Conservation (phyloP, 176 grass and related monocot species). For the Lolium rigidum region DNA sequence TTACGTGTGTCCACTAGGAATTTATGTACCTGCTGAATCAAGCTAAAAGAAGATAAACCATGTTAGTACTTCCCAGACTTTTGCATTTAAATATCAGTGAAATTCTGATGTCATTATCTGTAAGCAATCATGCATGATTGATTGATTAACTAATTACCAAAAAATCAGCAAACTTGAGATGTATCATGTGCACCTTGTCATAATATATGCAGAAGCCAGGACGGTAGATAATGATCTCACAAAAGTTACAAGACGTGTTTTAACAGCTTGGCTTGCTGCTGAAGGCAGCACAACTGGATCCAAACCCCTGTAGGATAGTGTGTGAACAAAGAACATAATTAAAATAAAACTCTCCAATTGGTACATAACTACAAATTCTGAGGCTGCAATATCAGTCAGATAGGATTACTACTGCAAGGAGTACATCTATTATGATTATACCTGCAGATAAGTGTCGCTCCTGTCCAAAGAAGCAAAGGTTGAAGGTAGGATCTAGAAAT, state of each 20-base stretch:
- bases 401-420: slow-evolving; percentile 32
- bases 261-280: slow-evolving; percentile 87
- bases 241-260: slow-evolving; percentile 79
- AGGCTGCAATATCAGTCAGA: slow-evolving; percentile 22
- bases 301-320: slow-evolving; percentile 63
- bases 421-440: slow-evolving; percentile 37
- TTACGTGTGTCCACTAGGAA: slow-evolving; percentile 63
- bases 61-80: neutral
- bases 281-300: slow-evolving; percentile 79
- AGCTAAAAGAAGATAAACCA: slow-evolving; percentile 66
- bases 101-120: neutral
- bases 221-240: slow-evolving; percentile 92
- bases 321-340: slow-evolving; percentile 28
- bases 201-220: slow-evolving; percentile 77
- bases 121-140: neutral
- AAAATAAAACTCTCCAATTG: neutral
- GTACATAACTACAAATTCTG: neutral
- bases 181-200: slow-evolving; percentile 73
- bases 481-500: slow-evolving; percentile 89
- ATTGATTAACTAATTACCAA: slow-evolving; percentile 31
- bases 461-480: slow-evolving; percentile 94
- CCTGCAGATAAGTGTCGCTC: slow-evolving; percentile 88
- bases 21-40: slow-evolving; percentile 85
- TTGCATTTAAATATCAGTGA: slow-evolving; percentile 15
- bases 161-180: neutral